These are phyloP conservation scores for Tremella mesenterica DNA, from an alignment of 768 basidiomycete species.

Conservation along the genomic window DNA sequence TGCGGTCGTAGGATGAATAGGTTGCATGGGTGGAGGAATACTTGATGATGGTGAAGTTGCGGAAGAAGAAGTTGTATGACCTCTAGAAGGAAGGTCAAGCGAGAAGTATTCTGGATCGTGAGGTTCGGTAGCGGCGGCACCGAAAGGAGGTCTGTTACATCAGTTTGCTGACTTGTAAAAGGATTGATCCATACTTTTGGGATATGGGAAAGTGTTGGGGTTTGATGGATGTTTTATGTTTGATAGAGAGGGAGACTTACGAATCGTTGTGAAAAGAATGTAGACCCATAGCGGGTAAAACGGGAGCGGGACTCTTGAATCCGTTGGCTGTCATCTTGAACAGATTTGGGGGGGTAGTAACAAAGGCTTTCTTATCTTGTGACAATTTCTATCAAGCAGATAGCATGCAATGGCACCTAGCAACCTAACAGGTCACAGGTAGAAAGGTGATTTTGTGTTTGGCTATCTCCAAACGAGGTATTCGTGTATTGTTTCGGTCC, in stretches of 20 bases:
- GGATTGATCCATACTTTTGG: neutral
- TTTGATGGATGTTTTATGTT: neutral
- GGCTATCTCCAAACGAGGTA: no score
- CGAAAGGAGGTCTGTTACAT: slow-evolving; percentile 32
- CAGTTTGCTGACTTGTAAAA: neutral
- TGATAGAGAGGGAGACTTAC: slow-evolving; percentile 10
- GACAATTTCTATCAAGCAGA: no score
- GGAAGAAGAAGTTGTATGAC: neutral
- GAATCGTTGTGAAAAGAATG: slow-evolving; percentile 41
- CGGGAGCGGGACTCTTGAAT: slow-evolving; percentile 38
- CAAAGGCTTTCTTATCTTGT: no score
- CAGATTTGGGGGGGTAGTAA: no score
- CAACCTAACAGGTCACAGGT: no score
- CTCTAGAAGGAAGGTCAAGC: slow-evolving; percentile 12
- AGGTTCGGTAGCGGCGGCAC: slow-evolving; percentile 15
- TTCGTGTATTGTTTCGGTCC: no score
- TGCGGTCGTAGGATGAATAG: neutral
- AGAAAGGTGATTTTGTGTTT: no score
- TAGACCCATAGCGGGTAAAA: slow-evolving; percentile 39
- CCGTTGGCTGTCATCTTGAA: slow-evolving; percentile 11
- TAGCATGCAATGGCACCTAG: no score
- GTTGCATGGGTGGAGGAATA: no score
- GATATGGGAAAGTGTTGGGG: no score
- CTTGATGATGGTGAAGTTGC: neutral
- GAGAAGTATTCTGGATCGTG: slow-evolving; percentile 24